Evolutionary conservation across 176 grass and related monocot species (phyloP), one percentile per base, ranked within the genome.

Genomic region (Lolium rigidum): DNA sequence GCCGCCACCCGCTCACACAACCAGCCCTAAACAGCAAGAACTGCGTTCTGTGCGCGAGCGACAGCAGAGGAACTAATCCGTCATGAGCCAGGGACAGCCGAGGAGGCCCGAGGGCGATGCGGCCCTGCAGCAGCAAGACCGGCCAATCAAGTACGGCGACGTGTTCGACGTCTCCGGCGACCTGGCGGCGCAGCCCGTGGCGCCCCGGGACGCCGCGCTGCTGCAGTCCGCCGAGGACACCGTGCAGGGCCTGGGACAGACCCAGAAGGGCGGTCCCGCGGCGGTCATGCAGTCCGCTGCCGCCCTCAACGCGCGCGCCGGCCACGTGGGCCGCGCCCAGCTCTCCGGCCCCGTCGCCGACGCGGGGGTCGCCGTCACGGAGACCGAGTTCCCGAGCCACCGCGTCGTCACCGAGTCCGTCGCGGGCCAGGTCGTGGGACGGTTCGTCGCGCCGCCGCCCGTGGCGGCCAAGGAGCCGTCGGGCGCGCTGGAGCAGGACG

Each of bases 31-130:
- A 76, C 7, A 20, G 48, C 73, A 35, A 18, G 8, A 54, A 54
- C 5, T 14, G 12, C 11, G 2, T 35, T 54, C 47, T 15, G 22
- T 31, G 22, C 7, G 73, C 25, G 39, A 18, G 9, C 14, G 3
- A 4, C 16, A 14, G 14, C 16, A 14, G 14, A 52, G 3, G 14
- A 52, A 51, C 47, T 16, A 25, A 24, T 15, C 47, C 63, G 58
- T 8, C 49, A 94, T 97, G 94, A 97, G 89, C 78, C 89, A 94
- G 83, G 86, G 85, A 66, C 94, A 92, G 60, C 88, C 82, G 0
- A 76, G 59, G 44, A 87, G 87, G 83, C 64, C 50, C 21, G 39
- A 83, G 72, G 71, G 9, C 28, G 86, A 72, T 10, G 47, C 74
- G 3, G 61, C 35, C 65, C 43, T 46, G 14, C 79, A 81, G 21